Evolutionary conservation across 441 rosid species (phyloP).

Genomic region (Bruguiera hainesii): DNA sequence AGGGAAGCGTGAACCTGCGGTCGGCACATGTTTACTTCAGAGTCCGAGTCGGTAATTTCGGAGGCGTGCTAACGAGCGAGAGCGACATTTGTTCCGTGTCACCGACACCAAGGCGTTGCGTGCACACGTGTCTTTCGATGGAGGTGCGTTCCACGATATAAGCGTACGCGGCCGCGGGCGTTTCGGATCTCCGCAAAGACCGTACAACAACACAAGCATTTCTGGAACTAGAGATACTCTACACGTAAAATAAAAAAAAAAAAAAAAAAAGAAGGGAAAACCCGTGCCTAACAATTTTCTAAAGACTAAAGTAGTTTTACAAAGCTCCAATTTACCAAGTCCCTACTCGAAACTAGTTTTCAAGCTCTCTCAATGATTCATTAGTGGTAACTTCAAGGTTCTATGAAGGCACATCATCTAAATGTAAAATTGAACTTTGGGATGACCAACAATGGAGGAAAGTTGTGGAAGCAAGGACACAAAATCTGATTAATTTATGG

Average conservation of each 20-base stretch:
- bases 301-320: no score
- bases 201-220: constrained; percentile 1
- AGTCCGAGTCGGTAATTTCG: background rate
- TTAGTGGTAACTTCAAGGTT: background rate
- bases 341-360: no score
- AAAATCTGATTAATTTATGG: background rate
- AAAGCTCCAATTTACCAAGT: no score
- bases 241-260: no score
- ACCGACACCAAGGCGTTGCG: no score
- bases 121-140: background rate
- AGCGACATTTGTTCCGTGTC: background rate
- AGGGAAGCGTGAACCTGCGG: no score
- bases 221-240: no score
- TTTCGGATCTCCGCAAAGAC: background rate
- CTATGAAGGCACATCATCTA: background rate
- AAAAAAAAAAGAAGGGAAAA: no score
- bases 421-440: background rate
- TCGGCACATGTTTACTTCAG: no score
- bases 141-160: background rate
- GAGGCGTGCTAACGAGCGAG: background rate
- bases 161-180: background rate
- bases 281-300: no score
- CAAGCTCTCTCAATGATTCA: background rate
- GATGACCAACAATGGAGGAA: background rate
- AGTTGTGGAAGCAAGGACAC: background rate